phyloP scores from a whole-genome alignment of 2,329 filamentous ascomycete genomes.

The Venturiaceae sp. region DNA sequence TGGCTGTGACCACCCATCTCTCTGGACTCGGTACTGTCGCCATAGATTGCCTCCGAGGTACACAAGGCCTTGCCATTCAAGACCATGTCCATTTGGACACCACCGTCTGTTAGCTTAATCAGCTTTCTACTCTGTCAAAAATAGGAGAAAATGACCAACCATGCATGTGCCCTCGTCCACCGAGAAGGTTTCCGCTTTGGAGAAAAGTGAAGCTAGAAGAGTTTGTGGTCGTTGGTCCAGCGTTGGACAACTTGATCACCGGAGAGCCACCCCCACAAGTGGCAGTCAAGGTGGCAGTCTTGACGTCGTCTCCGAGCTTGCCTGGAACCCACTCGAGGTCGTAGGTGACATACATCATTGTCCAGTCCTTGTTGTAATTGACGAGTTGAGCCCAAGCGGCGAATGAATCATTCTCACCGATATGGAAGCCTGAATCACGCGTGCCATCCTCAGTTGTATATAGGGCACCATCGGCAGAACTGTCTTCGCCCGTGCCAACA shows the following conservation, averaged over 20 bases:
- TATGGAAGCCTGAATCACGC: constrained; percentile 1
- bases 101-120: neutral
- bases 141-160: neutral
- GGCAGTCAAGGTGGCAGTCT: neutral
- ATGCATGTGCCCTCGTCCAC: constrained; percentile 1
- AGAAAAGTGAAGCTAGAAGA: neutral
- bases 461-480: neutral
- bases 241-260: neutral
- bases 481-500: constrained; percentile 6
- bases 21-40: neutral
- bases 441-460: constrained; percentile 4
- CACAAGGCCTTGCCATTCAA: constrained; percentile 1
- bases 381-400: neutral
- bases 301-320: neutral
- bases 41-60: constrained; percentile 4
- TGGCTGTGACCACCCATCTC: neutral
- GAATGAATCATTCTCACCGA: neutral
- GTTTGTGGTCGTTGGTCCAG: neutral
- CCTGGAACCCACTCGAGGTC: constrained; percentile 7
- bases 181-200: neutral
- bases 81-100: neutral
- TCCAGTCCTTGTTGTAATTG: neutral
- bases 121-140: neutral
- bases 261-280: neutral
- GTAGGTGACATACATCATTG: neutral